phyloP scores from a whole-genome alignment of 2,329 filamentous ascomycete genomes.

The Aureobasidium sp. region DNA sequence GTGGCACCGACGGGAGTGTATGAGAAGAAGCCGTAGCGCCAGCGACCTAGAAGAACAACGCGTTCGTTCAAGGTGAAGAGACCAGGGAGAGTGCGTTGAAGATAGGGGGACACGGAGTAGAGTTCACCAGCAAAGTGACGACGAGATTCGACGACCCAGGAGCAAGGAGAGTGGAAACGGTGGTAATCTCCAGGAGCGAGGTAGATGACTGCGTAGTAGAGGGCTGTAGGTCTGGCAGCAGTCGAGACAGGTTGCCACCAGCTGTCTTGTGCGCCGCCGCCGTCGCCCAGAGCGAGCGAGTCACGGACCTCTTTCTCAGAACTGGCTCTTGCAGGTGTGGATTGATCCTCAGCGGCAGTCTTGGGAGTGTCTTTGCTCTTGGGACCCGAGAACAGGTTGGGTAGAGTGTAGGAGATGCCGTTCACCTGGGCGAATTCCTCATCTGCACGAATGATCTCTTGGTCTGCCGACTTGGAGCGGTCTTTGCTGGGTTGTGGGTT shows the following conservation, averaged over 20 bases:
- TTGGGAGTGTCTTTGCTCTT: slow-evolving; percentile 1
- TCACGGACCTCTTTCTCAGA: slow-evolving; percentile 78
- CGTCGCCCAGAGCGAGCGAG: slow-evolving; percentile 59
- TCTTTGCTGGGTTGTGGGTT: slow-evolving; percentile 25
- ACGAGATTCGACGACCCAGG: slow-evolving; percentile 89
- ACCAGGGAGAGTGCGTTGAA: slow-evolving; percentile 85
- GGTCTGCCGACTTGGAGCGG: slow-evolving; percentile 37
- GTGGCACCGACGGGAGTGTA: slow-evolving; percentile 94
- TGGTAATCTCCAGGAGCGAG: slow-evolving; percentile 97
- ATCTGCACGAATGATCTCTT: slow-evolving; percentile 66
- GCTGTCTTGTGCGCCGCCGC: slow-evolving; percentile 37
- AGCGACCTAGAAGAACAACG: slow-evolving; percentile 84
- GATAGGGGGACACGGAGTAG: slow-evolving; percentile 89
- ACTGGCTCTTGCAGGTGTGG: slow-evolving; percentile 57
- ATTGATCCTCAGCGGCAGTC: slow-evolving; percentile 56
- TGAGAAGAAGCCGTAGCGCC: slow-evolving; percentile 96
- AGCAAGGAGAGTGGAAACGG: slow-evolving; percentile 90
- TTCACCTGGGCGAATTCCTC: slow-evolving; percentile 93
- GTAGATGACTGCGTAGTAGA: slow-evolving; percentile 95
- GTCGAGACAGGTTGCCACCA: slow-evolving; percentile 38
- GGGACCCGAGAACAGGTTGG: slow-evolving; percentile 73
- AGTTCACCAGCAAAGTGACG: slow-evolving; percentile 98
- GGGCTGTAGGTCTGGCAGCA: slow-evolving; percentile 49
- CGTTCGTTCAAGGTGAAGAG: slow-evolving; percentile 96
- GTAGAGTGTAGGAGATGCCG: slow-evolving; percentile 90